These are phyloP conservation scores for Neurospora sublineolata DNA, from an alignment of 495 filamentous ascomycete species.

Conservation along the genomic window DNA sequence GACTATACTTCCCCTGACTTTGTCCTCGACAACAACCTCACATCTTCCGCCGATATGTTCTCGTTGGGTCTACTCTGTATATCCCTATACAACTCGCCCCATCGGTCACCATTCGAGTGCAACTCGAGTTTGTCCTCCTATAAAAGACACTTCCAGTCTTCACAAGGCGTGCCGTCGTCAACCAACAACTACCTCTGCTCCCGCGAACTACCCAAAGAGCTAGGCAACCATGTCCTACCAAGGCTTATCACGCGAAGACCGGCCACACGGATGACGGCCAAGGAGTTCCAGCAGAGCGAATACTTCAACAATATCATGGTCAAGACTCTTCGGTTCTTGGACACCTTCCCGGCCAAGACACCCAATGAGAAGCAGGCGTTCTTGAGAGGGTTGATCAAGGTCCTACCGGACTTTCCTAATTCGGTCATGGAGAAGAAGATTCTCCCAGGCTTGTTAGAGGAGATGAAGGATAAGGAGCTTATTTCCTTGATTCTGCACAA, in stretches of 20 bases:
- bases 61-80: constrained; percentile 81
- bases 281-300: constrained; percentile 83
- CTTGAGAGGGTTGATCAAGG: constrained; percentile 74
- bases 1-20: constrained; percentile 95
- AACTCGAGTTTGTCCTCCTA: constrained; percentile 68
- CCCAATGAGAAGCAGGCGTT: constrained; percentile 84
- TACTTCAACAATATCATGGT: constrained; percentile 97
- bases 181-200: constrained; percentile 77
- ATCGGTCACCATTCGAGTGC: constrained; percentile 71
- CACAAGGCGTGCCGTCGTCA: constrained; percentile 62
- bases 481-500: constrained; percentile 77
- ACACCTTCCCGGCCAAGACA: constrained; percentile 82
- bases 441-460: constrained; percentile 75
- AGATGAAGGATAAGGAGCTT: constrained; percentile 81
- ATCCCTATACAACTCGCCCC: constrained; percentile 86
- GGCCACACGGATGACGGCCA: constrained; percentile 74
- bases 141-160: constrained; percentile 65
- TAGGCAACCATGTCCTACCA: constrained; percentile 63
- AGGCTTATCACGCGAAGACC: constrained; percentile 75
- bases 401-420: constrained; percentile 80
- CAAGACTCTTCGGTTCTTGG: constrained; percentile 88
- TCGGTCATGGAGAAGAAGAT: constrained; percentile 92
- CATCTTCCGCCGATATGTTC: constrained; percentile 76
- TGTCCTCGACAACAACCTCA: constrained; percentile 73
- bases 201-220: constrained; percentile 64